These are phyloP conservation scores for Tolypocladium album DNA, from an alignment of 2,329 filamentous ascomycete genomes.

Conservation along the genomic window DNA sequence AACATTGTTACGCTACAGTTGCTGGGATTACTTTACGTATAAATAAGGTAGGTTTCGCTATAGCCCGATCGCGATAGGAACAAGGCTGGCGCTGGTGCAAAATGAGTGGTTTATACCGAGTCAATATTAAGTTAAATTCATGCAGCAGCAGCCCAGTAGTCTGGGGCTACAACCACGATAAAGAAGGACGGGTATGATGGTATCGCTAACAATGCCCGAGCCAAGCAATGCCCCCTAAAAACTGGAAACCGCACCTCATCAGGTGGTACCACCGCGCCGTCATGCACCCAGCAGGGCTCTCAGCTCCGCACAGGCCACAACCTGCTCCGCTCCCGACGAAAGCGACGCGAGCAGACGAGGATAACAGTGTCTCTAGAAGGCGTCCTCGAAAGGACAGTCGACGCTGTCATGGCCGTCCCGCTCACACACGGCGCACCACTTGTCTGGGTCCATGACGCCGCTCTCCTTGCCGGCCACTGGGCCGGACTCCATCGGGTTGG, in stretches of 20 bases:
- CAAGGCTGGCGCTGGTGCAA: background rate
- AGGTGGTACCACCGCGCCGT: constrained; percentile 9
- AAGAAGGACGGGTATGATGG: constrained; percentile 19
- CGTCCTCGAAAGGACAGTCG: constrained; percentile 86
- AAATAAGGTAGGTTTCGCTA: too few species aligned
- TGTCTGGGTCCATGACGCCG: constrained; percentile 67
- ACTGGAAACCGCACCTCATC: constrained; percentile 6
- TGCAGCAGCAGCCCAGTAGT: background rate
- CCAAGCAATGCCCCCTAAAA: constrained; percentile 15
- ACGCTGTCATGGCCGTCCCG: constrained; percentile 94
- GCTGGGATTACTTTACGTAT: too few species aligned
- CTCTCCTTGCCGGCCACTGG: constrained; percentile 71
- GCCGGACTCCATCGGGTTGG: constrained; percentile 53
- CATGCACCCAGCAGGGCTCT: constrained; percentile 4
- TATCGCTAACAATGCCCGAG: constrained; percentile 21
- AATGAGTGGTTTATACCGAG: background rate
- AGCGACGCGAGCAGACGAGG: background rate
- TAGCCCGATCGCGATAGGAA: background rate
- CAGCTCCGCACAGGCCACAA: background rate
- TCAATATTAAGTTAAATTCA: background rate
- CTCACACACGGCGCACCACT: constrained; percentile 97
- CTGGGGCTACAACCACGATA: constrained; percentile 1
- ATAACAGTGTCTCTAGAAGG: constrained; percentile 37
- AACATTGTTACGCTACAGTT: too few species aligned
- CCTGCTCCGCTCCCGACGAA: too few species aligned